Conservation (phyloP, 2,329 filamentous ascomycete species). For the Aspergillus novofumigatus region DNA sequence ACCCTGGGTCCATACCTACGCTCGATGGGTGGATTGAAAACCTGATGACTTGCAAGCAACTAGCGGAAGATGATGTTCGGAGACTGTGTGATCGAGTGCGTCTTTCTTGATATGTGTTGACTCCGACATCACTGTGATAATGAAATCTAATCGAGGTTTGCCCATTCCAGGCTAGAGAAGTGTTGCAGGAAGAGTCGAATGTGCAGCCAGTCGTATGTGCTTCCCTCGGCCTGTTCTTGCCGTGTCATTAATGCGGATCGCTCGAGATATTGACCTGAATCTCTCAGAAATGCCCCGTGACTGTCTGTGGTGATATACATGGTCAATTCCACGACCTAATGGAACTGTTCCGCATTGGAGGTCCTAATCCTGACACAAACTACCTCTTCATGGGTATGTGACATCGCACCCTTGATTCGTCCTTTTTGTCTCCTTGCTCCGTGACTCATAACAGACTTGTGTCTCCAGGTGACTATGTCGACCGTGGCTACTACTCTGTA, state of each 20-base stretch:
- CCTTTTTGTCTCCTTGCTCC: neutral
- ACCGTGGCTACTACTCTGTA: slow-evolving; percentile 97
- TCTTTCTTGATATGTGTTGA: slow-evolving; percentile 14
- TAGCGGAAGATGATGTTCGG: slow-evolving; percentile 90
- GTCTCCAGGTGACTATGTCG: slow-evolving; percentile 83
- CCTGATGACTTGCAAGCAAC: slow-evolving; percentile 97
- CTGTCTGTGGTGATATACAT: slow-evolving; percentile 98
- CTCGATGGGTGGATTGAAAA: slow-evolving; percentile 98
- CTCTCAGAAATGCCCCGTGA: slow-evolving; percentile 89
- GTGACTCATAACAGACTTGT: slow-evolving; percentile 1
- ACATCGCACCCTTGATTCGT: neutral
- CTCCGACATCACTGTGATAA: neutral
- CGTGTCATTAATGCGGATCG: slow-evolving; percentile 6
- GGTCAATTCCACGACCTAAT: slow-evolving; percentile 98
- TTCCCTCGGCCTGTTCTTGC: slow-evolving; percentile 8
- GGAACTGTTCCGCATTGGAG: slow-evolving; percentile 99
- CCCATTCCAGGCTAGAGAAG: slow-evolving; percentile 72
- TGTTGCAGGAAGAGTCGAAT: slow-evolving; percentile 95
- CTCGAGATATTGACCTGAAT: slow-evolving; percentile 18
- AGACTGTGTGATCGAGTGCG: slow-evolving; percentile 95
- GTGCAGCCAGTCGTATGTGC: slow-evolving; percentile 90
- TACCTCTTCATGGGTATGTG: slow-evolving; percentile 95
- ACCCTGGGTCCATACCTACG: slow-evolving; percentile 85
- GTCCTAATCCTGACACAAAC: slow-evolving; percentile 96
- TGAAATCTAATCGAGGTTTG: slow-evolving; percentile 14